Percentiles rank a stretch among this genome's conserved stretches.
These are phyloP conservation scores for Naganishia sp. DNA, from an alignment of 1,284 basidiomycete species.

Conservation along the genomic window DNA sequence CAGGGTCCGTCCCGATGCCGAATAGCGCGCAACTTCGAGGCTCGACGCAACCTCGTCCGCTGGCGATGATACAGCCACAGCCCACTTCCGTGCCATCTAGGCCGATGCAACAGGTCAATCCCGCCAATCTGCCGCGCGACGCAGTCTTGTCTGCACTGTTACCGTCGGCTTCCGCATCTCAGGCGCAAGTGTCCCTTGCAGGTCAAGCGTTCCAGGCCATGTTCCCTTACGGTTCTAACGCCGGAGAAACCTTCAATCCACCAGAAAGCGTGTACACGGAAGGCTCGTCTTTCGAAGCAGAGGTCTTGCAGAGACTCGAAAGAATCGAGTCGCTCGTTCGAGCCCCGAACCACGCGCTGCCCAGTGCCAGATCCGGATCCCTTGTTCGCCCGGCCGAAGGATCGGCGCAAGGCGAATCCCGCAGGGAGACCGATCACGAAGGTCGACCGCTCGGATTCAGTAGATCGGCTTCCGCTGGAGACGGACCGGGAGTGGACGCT, in stretches of 20 bases:
- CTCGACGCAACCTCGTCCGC: constrained; percentile 4
- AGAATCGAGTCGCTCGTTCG: constrained; percentile 18
- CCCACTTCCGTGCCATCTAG: neutral
- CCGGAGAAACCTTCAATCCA: constrained; percentile 7
- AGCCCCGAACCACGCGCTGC: neutral
- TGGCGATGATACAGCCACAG: constrained; percentile 24
- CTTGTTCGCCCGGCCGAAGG: constrained; percentile 12
- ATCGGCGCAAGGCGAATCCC: constrained; percentile 12
- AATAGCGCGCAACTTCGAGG: constrained; percentile 8
- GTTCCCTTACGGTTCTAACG: neutral
- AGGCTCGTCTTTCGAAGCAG: constrained; percentile 14
- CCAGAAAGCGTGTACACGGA: constrained; percentile 25
- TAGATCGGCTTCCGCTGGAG: constrained; percentile 39
- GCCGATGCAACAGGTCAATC: neutral
- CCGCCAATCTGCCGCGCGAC: neutral
- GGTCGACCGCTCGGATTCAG: constrained; percentile 41
- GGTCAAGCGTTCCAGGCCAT: constrained; percentile 12
- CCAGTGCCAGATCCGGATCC: neutral
- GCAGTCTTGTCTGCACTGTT: neutral
- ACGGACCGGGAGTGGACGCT: constrained; percentile 28
- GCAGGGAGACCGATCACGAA: constrained; percentile 7
- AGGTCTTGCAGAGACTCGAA: constrained; percentile 20
- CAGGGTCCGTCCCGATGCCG: constrained; percentile 17
- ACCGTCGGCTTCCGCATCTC: neutral
- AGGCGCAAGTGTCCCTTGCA: neutral